phyloP scores from a whole-genome alignment of 441 rosid genomes.

The Mallotus repandus region DNA sequence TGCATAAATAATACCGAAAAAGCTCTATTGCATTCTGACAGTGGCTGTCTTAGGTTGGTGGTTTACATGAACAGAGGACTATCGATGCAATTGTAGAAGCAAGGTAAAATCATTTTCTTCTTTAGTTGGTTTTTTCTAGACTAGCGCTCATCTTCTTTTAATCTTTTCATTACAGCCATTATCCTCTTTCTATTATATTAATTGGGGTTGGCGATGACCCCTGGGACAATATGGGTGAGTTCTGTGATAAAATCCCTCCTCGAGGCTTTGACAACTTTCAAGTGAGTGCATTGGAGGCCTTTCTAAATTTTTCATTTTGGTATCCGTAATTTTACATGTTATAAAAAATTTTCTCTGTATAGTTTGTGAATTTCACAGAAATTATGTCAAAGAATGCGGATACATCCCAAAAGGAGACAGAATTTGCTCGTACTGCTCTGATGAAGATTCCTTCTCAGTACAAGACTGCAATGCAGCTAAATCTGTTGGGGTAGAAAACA shows the following conservation, averaged over 20 bases:
- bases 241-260: constrained; percentile 88
- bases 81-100: constrained; percentile 88
- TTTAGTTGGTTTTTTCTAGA: background rate
- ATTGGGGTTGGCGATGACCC: constrained; percentile 99
- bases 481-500: constrained; percentile 66
- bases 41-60: constrained; percentile 54
- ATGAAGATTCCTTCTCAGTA: constrained; percentile 97
- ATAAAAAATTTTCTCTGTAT: constrained; percentile 15
- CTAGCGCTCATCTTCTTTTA: background rate
- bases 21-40: no score
- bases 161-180: constrained; percentile 53
- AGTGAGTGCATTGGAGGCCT: background rate
- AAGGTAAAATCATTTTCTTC: constrained; percentile 42
- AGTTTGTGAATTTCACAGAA: constrained; percentile 93
- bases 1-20: no score
- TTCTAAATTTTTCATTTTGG: no score
- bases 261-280: constrained; percentile 90
- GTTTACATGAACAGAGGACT: constrained; percentile 31
- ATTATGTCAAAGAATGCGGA: constrained; percentile 72
- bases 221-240: constrained; percentile 91
- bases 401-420: constrained; percentile 63
- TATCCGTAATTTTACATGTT: background rate
- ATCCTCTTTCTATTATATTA: constrained; percentile 16
- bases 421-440: constrained; percentile 86
- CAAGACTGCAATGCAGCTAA: constrained; percentile 79